phyloP scores from a whole-genome alignment of 2,329 filamentous ascomycete genomes.

The Salinomyces thailandicus region DNA sequence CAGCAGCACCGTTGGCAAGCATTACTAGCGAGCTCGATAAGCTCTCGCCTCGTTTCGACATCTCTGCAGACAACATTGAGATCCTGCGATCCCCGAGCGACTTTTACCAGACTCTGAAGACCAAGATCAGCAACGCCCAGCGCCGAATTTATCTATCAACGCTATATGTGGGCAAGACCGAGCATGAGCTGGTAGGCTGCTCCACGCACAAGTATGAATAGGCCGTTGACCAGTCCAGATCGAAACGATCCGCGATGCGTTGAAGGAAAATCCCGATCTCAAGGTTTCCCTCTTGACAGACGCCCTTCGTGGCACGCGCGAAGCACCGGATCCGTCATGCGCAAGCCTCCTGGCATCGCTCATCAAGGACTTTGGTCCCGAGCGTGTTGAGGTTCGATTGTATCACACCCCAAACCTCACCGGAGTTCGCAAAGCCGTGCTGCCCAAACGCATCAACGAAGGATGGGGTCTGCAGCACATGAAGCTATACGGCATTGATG shows the following conservation, averaged over 20 bases:
- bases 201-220: background rate
- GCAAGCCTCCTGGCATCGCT: slow-evolving; percentile 79
- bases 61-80: slow-evolving; percentile 67
- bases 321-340: slow-evolving; percentile 74
- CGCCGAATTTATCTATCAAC: slow-evolving; percentile 85
- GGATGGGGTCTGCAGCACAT: slow-evolving; percentile 98
- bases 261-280: slow-evolving; percentile 63
- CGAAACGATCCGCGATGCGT: slow-evolving; percentile 61
- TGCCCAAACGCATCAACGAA: slow-evolving; percentile 89
- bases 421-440: slow-evolving; percentile 68
- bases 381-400: slow-evolving; percentile 87
- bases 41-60: slow-evolving; percentile 81
- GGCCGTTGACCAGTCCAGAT: slow-evolving; percentile 43
- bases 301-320: slow-evolving; percentile 78
- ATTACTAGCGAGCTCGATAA: slow-evolving; percentile 70
- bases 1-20: slow-evolving; percentile 46
- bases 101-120: slow-evolving; percentile 85
- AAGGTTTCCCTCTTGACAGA: slow-evolving; percentile 86
- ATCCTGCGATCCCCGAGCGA: slow-evolving; percentile 73
- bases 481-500: slow-evolving; percentile 94
- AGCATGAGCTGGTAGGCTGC: slow-evolving; percentile 62
- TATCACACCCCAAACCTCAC: slow-evolving; percentile 96
- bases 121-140: slow-evolving; percentile 71
- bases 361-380: slow-evolving; percentile 70
- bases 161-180: slow-evolving; percentile 88